A percentile compares a stretch with the other conserved stretches of the same genome.
These are phyloP conservation scores for Emericellopsis atlantica DNA, from an alignment of 2,329 filamentous ascomycete genomes.

Conservation along the genomic window DNA sequence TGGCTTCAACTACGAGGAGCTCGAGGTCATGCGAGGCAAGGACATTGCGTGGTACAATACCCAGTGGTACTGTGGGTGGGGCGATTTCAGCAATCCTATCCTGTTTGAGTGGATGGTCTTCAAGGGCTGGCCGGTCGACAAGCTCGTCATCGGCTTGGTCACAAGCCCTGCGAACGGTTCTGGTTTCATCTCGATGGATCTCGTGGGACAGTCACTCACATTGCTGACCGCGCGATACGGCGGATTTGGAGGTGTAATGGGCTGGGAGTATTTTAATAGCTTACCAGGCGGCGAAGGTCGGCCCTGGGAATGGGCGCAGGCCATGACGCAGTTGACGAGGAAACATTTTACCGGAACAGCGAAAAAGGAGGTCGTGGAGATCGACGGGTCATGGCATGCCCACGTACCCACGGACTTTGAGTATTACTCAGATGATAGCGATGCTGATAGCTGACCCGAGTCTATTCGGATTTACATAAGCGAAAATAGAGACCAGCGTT, in stretches of 20 bases:
- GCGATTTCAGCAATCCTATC: slow-evolving; percentile 32
- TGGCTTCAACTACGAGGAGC: slow-evolving; percentile 66
- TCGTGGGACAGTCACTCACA: slow-evolving; percentile 28
- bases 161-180: slow-evolving; percentile 64
- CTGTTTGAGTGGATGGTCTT: slow-evolving; percentile 39
- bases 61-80: slow-evolving; percentile 91
- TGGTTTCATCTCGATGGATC: slow-evolving; percentile 36
- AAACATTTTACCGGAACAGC: slow-evolving; percentile 10
- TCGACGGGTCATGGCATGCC: slow-evolving; percentile 5
- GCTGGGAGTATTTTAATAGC: slow-evolving; percentile 91
- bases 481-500: too few relatives aligned
- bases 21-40: slow-evolving; percentile 54
- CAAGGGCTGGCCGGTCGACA: slow-evolving; percentile 58
- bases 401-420: slow-evolving; percentile 9
- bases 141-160: slow-evolving; percentile 69
- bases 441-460: neutral
- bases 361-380: slow-evolving; percentile 6
- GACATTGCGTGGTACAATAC: slow-evolving; percentile 79
- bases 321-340: slow-evolving; percentile 40
- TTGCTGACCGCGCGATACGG: slow-evolving; percentile 38
- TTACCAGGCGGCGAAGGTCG: slow-evolving; percentile 46
- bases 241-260: slow-evolving; percentile 77
- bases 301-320: slow-evolving; percentile 69
- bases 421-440: slow-evolving; percentile 9
- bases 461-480: too few relatives aligned